phyloP scores from a whole-genome alignment of 2,329 filamentous ascomycete species.

The Pseudogymnoascus destructans region DNA sequence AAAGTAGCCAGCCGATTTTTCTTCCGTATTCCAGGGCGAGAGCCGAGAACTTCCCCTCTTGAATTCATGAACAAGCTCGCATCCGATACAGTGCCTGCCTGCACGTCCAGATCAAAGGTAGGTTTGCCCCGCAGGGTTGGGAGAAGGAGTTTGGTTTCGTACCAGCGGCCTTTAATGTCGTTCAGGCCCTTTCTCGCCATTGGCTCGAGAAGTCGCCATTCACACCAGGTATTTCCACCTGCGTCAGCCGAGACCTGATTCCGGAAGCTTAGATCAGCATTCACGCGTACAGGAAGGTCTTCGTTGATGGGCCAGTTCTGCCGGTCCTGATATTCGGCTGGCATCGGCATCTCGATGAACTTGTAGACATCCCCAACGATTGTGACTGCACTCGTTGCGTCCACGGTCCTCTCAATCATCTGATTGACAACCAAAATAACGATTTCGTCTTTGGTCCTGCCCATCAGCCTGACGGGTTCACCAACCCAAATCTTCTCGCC shows the following conservation, averaged over 20 bases:
- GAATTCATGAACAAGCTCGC: slow-evolving; percentile 34
- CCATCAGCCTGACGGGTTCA: slow-evolving; percentile 40
- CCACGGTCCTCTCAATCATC: slow-evolving; percentile 24
- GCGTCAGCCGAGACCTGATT: slow-evolving; percentile 34
- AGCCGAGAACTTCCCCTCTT: slow-evolving; percentile 28
- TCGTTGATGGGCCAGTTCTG: slow-evolving; percentile 28
- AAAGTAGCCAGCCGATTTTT: slow-evolving; percentile 26
- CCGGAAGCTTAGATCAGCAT: slow-evolving; percentile 28
- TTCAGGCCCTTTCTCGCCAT: slow-evolving; percentile 26
- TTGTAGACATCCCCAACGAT: slow-evolving; percentile 40
- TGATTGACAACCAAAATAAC: slow-evolving; percentile 34
- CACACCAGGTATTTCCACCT: slow-evolving; percentile 20
- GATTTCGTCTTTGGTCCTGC: slow-evolving; percentile 30
- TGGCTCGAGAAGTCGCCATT: slow-evolving; percentile 24
- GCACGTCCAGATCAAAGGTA: slow-evolving; percentile 25
- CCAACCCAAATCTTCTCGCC: slow-evolving; percentile 47
- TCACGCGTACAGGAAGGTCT: slow-evolving; percentile 35
- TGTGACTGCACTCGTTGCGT: slow-evolving; percentile 22
- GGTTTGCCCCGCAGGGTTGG: slow-evolving; percentile 25
- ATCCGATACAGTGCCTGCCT: slow-evolving; percentile 29
- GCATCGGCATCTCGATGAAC: slow-evolving; percentile 30
- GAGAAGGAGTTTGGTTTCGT: slow-evolving; percentile 40
- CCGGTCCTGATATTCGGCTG: slow-evolving; percentile 22
- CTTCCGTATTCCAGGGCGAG: slow-evolving; percentile 20
- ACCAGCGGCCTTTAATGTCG: slow-evolving; percentile 47